These are phyloP conservation scores for Aphanomyces euteiches DNA, from an alignment of 352 stramenopile genomes.

Conservation along the genomic window DNA sequence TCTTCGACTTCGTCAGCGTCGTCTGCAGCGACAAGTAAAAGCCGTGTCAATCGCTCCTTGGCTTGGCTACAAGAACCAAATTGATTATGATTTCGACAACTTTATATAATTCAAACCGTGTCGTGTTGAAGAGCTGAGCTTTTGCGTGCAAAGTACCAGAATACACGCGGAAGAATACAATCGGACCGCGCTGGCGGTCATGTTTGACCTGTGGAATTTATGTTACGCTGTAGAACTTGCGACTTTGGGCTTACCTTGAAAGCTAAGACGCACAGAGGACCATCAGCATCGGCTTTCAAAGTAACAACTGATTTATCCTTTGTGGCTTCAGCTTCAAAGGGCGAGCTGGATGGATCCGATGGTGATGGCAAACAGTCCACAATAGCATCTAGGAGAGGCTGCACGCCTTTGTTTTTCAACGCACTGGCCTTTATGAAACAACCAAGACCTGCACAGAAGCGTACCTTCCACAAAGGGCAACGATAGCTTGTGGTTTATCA, in stretches of 20 bases:
- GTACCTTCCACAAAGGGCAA: slow-evolving; percentile 22
- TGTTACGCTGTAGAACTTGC: slow-evolving; percentile 41
- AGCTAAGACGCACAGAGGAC: slow-evolving; percentile 10
- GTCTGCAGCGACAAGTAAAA: slow-evolving; percentile 89
- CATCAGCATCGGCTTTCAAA: too few relatives aligned
- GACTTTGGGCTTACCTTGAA: slow-evolving; percentile 22
- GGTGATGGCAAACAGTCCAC: slow-evolving; percentile 92
- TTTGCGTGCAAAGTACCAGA: slow-evolving; percentile 83
- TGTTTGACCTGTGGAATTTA: slow-evolving; percentile 78
- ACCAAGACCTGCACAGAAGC: background rate
- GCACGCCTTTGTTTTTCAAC: slow-evolving; percentile 84
- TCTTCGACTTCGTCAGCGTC: slow-evolving; percentile 83
- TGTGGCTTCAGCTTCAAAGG: slow-evolving; percentile 51
- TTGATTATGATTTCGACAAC: slow-evolving; percentile 5
- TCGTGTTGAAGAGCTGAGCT: slow-evolving; percentile 74
- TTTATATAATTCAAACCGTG: slow-evolving; percentile 35
- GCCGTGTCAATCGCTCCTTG: slow-evolving; percentile 60
- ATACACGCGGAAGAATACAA: slow-evolving; percentile 94
- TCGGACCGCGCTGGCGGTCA: slow-evolving; percentile 61
- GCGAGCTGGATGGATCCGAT: slow-evolving; percentile 61
- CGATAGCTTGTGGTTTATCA: background rate
- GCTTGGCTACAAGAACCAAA: slow-evolving; percentile 16
- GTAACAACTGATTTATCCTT: slow-evolving; percentile 39
- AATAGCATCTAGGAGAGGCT: slow-evolving; percentile 85
- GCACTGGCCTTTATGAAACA: slow-evolving; percentile 45